Evolutionary conservation across 441 rosid genomes (phyloP).

Genomic region (Arabidopsis lyrata): DNA sequence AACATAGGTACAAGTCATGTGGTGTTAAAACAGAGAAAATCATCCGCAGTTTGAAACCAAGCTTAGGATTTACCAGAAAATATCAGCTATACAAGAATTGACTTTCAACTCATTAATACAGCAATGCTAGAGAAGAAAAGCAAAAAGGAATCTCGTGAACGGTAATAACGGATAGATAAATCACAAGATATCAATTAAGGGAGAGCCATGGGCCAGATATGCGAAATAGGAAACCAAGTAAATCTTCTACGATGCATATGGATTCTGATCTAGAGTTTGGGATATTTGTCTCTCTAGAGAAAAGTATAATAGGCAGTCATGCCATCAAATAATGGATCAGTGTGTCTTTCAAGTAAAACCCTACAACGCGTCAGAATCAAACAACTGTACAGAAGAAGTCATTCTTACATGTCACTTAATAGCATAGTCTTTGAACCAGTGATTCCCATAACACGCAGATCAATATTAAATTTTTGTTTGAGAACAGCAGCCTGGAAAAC

Average conservation of each 20-base stretch:
- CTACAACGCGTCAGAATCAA: neutral
- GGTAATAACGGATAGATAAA: neutral
- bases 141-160: neutral
- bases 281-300: constrained; percentile 4
- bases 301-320: neutral
- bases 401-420: constrained; percentile 83
- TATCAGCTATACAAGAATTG: constrained; percentile 1
- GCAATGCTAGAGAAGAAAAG: neutral
- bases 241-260: constrained; percentile 2
- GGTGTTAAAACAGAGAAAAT: constrained; percentile 11
- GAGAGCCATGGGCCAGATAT: neutral
- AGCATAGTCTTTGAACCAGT: constrained; percentile 81
- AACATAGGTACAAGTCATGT: constrained; percentile 28
- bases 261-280: neutral
- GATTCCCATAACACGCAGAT: constrained; percentile 93
- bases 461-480: constrained; percentile 93
- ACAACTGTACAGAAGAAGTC: constrained; percentile 20
- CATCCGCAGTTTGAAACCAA: constrained; percentile 7
- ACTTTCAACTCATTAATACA: neutral
- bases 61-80: neutral
- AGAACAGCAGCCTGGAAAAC: constrained; percentile 79
- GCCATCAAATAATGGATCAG: constrained; percentile 12
- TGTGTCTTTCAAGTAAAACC: constrained; percentile 11
- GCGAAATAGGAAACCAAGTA: constrained; percentile 4
- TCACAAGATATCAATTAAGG: neutral